Conservation (phyloP, 306 rosid species). For the Trichosanthes truncata region DNA sequence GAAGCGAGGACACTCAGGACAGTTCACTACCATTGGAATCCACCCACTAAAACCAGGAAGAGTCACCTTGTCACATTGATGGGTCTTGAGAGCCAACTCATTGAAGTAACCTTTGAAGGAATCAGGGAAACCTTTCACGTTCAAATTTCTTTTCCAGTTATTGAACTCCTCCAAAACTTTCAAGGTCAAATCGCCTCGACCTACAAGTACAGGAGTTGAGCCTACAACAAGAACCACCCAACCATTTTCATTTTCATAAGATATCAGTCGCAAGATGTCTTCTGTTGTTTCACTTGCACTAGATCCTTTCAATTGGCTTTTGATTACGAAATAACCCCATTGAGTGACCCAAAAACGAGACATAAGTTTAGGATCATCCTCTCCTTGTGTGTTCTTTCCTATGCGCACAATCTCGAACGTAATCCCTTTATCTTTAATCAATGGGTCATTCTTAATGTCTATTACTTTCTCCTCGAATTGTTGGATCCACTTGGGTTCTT, state of each 20-base stretch:
- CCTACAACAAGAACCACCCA: neutral
- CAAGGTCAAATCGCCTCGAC: neutral
- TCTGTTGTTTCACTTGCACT: neutral
- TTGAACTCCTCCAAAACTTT: neutral
- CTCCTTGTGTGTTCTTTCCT: neutral
- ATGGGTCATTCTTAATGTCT: neutral
- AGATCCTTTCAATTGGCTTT: neutral
- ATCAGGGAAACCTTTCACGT: neutral
- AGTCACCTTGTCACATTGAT: neutral
- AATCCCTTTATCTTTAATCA: neutral
- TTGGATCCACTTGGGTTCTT: neutral
- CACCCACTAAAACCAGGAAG: neutral
- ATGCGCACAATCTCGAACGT: neutral
- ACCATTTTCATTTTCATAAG: neutral
- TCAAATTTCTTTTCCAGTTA: neutral
- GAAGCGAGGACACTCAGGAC: neutral
- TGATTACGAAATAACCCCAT: neutral
- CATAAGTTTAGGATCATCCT: neutral
- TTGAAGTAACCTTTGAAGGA: neutral
- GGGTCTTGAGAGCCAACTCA: neutral
- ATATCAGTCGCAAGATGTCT: neutral
- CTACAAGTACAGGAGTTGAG: neutral
- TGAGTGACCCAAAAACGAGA: neutral
- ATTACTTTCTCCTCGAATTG: neutral
- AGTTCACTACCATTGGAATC: neutral